Base-by-base conservation (phyloP, 257 asterid species). In the Craterostigma plantagineum region DNA sequence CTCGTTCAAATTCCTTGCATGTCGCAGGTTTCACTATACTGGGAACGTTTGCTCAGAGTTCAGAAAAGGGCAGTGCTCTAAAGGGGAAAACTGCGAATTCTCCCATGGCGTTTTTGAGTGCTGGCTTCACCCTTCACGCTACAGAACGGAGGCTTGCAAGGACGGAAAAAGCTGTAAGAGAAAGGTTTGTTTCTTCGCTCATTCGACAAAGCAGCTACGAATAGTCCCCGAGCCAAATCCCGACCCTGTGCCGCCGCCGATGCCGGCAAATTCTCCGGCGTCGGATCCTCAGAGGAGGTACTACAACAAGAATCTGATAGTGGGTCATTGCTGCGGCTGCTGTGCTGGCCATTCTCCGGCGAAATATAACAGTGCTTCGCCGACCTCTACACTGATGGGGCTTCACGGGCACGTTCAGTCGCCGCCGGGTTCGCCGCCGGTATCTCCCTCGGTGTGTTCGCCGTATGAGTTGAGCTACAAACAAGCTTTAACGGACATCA, bases 91-190 rank as follows among this genome's bases (percentile, higher is more conserved):
- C 34, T 90, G 95, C 33, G 95, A 79, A 61, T 77, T 67, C 38
- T 72, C 95, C 0, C 99, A 90, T 3, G 99, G 99, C 7, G 95
- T 90, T 0, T 90, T 90, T 18, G 99, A 90, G 68, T 83, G 95
- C 27, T 90, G 99, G 99, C 76, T 90, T 0, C 99, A 90, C 36
- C 99, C 99, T 0, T 46, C 79, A 6, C 71, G 99, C 7, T 90
- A 90, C 43, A 71, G 99, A 0, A 90, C 99, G 0, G 95, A 90
- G 58, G 95, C 95, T 0, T 90, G 99, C 54, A 90, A 90, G 52
- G 99, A 90, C 45, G 95, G 99, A 1, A 79, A 77, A 67, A 75
- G 67, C n/a, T 90, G 99, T 40, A 79, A 79, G 63, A 33, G 95
- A 0, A 90, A 90, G 70, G 72, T 90, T 0, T 90, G 99, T 37